phyloP scores from a whole-genome alignment of 2,329 filamentous ascomycete genomes.

The Allantophomopsis cytisporea region DNA sequence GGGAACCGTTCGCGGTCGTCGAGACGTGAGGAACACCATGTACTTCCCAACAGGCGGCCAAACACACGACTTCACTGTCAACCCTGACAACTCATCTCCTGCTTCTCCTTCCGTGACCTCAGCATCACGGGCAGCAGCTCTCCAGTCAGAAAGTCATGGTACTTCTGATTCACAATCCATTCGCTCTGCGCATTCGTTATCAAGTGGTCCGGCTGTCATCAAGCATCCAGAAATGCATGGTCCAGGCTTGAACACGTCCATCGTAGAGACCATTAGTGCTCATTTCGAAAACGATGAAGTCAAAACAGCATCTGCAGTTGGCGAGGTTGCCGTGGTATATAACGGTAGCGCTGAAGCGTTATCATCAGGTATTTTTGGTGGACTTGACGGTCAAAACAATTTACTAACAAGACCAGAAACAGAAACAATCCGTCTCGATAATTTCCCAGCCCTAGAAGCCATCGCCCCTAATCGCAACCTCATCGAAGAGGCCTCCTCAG shows the following conservation, averaged over 20 bases:
- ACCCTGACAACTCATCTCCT: slow-evolving; percentile 9
- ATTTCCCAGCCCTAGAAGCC: slow-evolving; percentile 77
- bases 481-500: slow-evolving; percentile 51
- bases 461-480: slow-evolving; percentile 92
- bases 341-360: slow-evolving; percentile 33
- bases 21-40: slow-evolving; percentile 85
- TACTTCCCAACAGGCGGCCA: slow-evolving; percentile 47
- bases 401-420: slow-evolving; percentile 23
- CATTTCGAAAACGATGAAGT: slow-evolving; percentile 64
- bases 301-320: slow-evolving; percentile 61
- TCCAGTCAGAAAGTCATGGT: slow-evolving; percentile 48
- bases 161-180: slow-evolving; percentile 83
- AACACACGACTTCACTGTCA: slow-evolving; percentile 9
- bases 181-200: slow-evolving; percentile 72
- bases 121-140: slow-evolving; percentile 29
- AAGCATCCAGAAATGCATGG: slow-evolving; percentile 73
- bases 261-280: slow-evolving; percentile 85
- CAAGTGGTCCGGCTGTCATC: slow-evolving; percentile 50
- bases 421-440: slow-evolving; percentile 70
- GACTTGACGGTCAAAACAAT: slow-evolving; percentile 6
- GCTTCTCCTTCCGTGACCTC: slow-evolving; percentile 17
- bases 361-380: slow-evolving; percentile 32
- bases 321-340: slow-evolving; percentile 81
- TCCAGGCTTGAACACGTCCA: slow-evolving; percentile 72
- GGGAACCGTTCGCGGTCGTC: slow-evolving; percentile 72